Conservation (phyloP, 371 early-diverging fungal genomes). For the Dichotomocladium elegans region DNA sequence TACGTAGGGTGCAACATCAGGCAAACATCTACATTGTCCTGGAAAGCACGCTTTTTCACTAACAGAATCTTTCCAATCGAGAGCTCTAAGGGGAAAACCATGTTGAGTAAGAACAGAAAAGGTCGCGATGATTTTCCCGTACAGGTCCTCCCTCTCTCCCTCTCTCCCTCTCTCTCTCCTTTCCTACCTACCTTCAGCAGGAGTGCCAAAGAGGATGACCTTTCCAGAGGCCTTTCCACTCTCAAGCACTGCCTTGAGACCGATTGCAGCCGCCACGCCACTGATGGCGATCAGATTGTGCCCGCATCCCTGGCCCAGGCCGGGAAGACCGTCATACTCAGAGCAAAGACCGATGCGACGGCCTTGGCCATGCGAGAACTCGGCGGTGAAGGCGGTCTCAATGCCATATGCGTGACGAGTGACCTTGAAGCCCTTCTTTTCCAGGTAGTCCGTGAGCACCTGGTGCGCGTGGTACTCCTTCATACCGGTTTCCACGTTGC, state of each 20-base stretch:
- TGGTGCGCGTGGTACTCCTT: constrained; percentile 51
- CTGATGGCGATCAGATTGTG: constrained; percentile 64
- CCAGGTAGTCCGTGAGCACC: constrained; percentile 49
- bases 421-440: constrained; percentile 47
- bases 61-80: constrained; percentile 68
- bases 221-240: constrained; percentile 43
- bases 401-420: constrained; percentile 51
- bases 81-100: constrained; percentile 14
- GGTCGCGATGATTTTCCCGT: too few relatives aligned
- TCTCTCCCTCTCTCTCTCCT: not conserved
- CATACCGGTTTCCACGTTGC: constrained; percentile 53
- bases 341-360: constrained; percentile 48
- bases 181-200: constrained; percentile 51
- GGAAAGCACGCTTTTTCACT: constrained; percentile 57
- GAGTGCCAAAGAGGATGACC: constrained; percentile 70
- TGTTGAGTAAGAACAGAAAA: not conserved
- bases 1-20: constrained; percentile 74
- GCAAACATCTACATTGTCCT: constrained; percentile 53
- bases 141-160: too few relatives aligned
- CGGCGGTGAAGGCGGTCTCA: constrained; percentile 59
- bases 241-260: constrained; percentile 47
- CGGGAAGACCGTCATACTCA: constrained; percentile 63
- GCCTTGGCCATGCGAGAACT: constrained; percentile 31
- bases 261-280: constrained; percentile 57
- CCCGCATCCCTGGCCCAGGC: constrained; percentile 35